Evolutionary conservation across 768 basidiomycete genomes (phyloP), one percentile per base, ranked within the genome.

Genomic region (Clitopilus hobsonii): DNA sequence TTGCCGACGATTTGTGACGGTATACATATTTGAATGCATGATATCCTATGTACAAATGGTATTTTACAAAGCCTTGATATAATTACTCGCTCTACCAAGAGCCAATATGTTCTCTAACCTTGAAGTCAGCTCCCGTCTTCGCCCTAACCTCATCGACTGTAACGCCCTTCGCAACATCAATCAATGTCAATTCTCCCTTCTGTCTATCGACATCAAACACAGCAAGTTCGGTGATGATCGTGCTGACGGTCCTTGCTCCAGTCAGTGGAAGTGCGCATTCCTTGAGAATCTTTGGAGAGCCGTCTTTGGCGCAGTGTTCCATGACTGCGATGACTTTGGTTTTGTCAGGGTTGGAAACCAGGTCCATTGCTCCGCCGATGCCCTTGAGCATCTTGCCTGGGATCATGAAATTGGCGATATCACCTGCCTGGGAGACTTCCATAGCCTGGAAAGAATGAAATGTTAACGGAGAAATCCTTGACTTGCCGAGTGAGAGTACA

Each of bases 341-440:
- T 71, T 88, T 87, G 70, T 96, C 93, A 1, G 94, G 95, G 72
- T 96, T 97, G 56, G 94, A 96, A 55, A 94, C 93, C 49, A 95
- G 84, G 67, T 96, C 94, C 93, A 95, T 95, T 10, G 94, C 94
- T 51, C 94, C 95, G 11, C 95, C 95, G 66, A 97, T 95, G 38
- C 92, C 89, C 77, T 90, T 92, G 28, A 93, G 80, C 67, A 94
- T 80, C 74, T 97, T 96, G 13, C 94, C 92, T 2, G 94, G 95
- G 64, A 97, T 94, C 95, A 97, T 98, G 68, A 93, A 98, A 76
- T 98, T 98, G 54, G 95, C 95, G 59, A 98, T 89, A 68, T 98
- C 95, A 36, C 92, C 94, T 1, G 83, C 84, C 60, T 90, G 86
- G 1, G 93, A 94, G 49, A 98, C 95, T 78, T 98, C 86, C 91